Conservation (phyloP, 2,329 filamentous ascomycete genomes). For the Neofusicoccum umdonicola region DNA sequence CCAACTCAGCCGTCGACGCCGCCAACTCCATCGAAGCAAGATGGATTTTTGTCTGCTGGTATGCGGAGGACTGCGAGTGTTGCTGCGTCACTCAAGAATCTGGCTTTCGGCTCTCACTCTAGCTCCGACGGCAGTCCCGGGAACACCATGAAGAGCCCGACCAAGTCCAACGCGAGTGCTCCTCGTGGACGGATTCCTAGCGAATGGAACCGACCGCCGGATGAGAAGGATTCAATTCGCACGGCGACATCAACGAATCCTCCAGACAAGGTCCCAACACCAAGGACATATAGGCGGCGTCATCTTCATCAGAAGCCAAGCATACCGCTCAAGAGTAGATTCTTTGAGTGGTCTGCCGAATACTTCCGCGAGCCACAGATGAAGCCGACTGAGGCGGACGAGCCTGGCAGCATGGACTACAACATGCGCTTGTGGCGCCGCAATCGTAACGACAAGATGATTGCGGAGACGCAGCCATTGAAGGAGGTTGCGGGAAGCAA, state of each 20-base stretch:
- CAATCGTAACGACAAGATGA: slow-evolving; percentile 87
- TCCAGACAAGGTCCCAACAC: slow-evolving; percentile 73
- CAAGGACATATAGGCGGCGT: slow-evolving; percentile 68
- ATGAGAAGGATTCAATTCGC: slow-evolving; percentile 68
- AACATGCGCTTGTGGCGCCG: slow-evolving; percentile 92
- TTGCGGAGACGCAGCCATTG: slow-evolving; percentile 87
- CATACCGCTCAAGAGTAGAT: slow-evolving; percentile 77
- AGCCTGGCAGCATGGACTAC: slow-evolving; percentile 93
- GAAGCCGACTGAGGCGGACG: slow-evolving; percentile 92
- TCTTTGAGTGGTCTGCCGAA: slow-evolving; percentile 92
- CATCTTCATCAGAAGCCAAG: slow-evolving; percentile 57
- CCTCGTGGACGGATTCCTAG: slow-evolving; percentile 52
- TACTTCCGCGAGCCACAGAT: slow-evolving; percentile 99
- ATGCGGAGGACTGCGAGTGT: slow-evolving; percentile 62
- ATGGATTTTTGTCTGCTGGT: slow-evolving; percentile 61
- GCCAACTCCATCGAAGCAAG: slow-evolving; percentile 51
- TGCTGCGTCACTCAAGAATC: slow-evolving; percentile 61
- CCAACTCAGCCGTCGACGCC: slow-evolving; percentile 49
- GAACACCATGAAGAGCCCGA: slow-evolving; percentile 21
- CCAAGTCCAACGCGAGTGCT: slow-evolving; percentile 12
- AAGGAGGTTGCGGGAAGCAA: slow-evolving; percentile 84
- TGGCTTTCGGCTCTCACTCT: slow-evolving; percentile 45
- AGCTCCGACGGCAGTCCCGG: slow-evolving; percentile 28
- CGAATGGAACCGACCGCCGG: slow-evolving; percentile 65
- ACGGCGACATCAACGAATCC: slow-evolving; percentile 67